phyloP scores from a whole-genome alignment of 2,329 filamentous ascomycete genomes.

The Aspergillus unguis region DNA sequence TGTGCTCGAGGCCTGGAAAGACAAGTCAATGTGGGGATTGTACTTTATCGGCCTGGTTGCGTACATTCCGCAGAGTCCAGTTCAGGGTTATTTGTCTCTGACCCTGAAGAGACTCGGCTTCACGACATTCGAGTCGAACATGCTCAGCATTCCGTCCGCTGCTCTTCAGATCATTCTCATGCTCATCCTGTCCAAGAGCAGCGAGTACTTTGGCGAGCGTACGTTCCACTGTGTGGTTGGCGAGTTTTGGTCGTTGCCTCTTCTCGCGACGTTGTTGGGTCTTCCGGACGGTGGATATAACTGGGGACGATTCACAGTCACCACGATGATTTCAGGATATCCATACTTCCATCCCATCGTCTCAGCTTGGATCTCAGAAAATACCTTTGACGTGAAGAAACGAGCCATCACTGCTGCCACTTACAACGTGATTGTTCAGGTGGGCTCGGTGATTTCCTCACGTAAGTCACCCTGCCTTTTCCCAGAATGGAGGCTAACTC shows the following conservation, averaged over 20 bases:
- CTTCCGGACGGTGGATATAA: conserved; percentile 43
- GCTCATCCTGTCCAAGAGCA: conserved; percentile 46
- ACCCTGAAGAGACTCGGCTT: conserved; percentile 42
- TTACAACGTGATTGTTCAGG: conserved; percentile 37
- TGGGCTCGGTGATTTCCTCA: conserved; percentile 28
- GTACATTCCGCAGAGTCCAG: conserved; percentile 49
- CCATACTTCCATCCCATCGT: conserved; percentile 55
- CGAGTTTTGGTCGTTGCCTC: conserved; percentile 52
- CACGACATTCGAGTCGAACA: conserved; percentile 30
- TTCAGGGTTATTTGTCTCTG: conserved; percentile 53
- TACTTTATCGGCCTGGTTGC: conserved; percentile 48
- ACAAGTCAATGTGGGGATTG: conserved; percentile 50
- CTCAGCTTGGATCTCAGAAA: conserved; percentile 27
- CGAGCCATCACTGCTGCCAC: conserved; percentile 27
- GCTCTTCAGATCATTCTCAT: conserved; percentile 52
- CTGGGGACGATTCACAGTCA: conserved; percentile 50
- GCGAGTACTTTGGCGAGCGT: conserved; percentile 53
- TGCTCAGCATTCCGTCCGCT: conserved; percentile 29
- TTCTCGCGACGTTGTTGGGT: conserved; percentile 49
- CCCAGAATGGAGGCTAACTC: neutral
- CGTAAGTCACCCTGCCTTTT: conserved; percentile 16
- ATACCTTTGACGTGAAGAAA: conserved; percentile 31
- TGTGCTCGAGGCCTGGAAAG: conserved; percentile 45
- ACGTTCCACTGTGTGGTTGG: conserved; percentile 52
- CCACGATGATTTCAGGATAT: conserved; percentile 51